Conservation (phyloP, 768 basidiomycete species). For the Hericium rajendrae region DNA sequence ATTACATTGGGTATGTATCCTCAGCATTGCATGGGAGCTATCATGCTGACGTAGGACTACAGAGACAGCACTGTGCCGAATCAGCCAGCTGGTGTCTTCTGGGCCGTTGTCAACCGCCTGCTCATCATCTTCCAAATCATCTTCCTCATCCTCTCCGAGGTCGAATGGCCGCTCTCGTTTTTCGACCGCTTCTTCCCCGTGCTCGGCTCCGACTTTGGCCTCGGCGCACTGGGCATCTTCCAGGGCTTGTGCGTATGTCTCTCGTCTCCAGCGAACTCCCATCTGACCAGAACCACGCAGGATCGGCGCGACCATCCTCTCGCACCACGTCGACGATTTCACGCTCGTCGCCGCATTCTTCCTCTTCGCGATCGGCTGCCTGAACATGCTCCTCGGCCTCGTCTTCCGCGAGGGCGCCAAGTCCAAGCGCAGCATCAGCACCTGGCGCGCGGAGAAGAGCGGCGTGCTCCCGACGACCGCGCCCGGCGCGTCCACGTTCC, state of each 20-base stretch:
- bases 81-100: conserved; percentile 84
- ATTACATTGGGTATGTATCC: conserved; percentile 63
- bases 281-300: conserved; percentile 1
- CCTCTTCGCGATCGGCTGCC: conserved; percentile 83
- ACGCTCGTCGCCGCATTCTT: conserved; percentile 88
- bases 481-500: conserved; percentile 21
- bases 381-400: conserved; percentile 74
- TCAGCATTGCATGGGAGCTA: neutral
- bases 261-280: neutral
- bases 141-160: conserved; percentile 72
- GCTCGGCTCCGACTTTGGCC: conserved; percentile 72
- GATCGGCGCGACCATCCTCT: conserved; percentile 44
- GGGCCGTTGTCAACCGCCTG: conserved; percentile 81
- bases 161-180: conserved; percentile 70
- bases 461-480: conserved; percentile 38
- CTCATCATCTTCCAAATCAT: conserved; percentile 81
- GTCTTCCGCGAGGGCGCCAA: conserved; percentile 60
- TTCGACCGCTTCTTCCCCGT: conserved; percentile 84
- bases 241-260: conserved; percentile 60
- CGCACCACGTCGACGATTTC: conserved; percentile 71
- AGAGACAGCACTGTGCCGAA: conserved; percentile 79
- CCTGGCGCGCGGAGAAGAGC: conserved; percentile 49
- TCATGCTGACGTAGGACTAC: conserved; percentile 15
- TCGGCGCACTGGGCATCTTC: conserved; percentile 81
- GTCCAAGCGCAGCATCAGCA: conserved; percentile 48